Evolutionary conservation across 2,329 filamentous ascomycete genomes (phyloP), one percentile per base, ranked within the genome.

Genomic region (Alternaria atra): DNA sequence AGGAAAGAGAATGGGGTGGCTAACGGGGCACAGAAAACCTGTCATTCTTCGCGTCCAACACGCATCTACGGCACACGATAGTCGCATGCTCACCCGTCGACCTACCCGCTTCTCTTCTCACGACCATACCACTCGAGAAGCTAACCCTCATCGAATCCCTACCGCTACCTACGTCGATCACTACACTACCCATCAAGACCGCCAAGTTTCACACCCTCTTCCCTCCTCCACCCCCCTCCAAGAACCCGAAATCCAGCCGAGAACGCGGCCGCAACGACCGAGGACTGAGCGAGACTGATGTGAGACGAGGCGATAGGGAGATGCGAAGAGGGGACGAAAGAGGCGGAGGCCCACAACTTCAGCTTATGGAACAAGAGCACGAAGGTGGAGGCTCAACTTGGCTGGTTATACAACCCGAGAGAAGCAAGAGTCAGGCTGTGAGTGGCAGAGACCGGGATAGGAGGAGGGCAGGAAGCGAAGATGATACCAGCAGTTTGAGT

Each of bases 401-500:
- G 76, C 66, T 79, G 8, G 76, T 79, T 3, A 79, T 79, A 50
- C 71, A 75, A 39, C 75, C 75, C 1, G 76, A 77, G 61, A 63
- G 76, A 34, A 75, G 71, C 29, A 76, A 75, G 55, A 73, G 70
- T n/a, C 74, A 76, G 48, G 67, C 63, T 9, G 63, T 67, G 1
- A 64, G 55, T 34, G 51, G 68, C n/a, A 46, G 58, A 8, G 47
- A 56, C 37, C 40, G 54, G 6, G 54, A 56, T 53, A 63, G 71
- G 51, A 64, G 68, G 50, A 58, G 73, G 55, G 66, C 66, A 6
- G 59, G 59, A 8, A 68, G 67, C 10, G 73, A 75, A 17, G 76
- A 79, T n/a, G 71, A 68, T 5, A 70, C 65, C n/a, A 72, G 69
- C 13, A 77, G 72, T 52, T 62, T 79, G 52, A 78, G 75, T 54